Evolutionary conservation across 179 eudicot genomes (phyloP).

Genomic region (Actinidia arguta): DNA sequence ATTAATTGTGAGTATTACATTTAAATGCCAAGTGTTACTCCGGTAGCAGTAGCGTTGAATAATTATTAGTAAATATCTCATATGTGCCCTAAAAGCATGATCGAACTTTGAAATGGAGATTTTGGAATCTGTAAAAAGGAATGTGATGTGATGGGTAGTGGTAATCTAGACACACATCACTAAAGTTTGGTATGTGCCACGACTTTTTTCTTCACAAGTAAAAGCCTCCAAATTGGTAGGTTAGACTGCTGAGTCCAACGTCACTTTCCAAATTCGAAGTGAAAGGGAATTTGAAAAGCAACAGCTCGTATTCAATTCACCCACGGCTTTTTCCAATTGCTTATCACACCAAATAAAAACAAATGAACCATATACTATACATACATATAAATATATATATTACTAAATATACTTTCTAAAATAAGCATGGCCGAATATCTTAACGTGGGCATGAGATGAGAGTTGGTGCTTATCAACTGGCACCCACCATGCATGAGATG

Average conservation of each 20-base stretch:
- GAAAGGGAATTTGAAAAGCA: neutral
- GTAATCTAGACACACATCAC: neutral
- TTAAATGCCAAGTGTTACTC: no score
- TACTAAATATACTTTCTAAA: neutral
- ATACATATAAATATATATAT: neutral
- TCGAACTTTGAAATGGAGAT: neutral
- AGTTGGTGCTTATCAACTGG: constrained; percentile 4
- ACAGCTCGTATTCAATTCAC: neutral
- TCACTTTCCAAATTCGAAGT: neutral
- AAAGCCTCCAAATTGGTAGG: neutral
- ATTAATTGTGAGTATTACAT: no score
- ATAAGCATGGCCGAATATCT: neutral
- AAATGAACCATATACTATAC: neutral
- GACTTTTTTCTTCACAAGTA: no score
- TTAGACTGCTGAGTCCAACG: neutral
- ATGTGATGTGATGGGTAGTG: neutral
- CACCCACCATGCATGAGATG: neutral
- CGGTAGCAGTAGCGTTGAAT: no score
- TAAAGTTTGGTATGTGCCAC: neutral
- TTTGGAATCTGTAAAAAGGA: neutral
- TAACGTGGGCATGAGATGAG: neutral
- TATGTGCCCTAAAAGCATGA: neutral
- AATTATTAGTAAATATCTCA: neutral
- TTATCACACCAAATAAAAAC: neutral
- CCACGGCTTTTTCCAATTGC: neutral